Evolutionary conservation across 1,284 basidiomycete species (phyloP).

Genomic region (Leccinum fallax): DNA sequence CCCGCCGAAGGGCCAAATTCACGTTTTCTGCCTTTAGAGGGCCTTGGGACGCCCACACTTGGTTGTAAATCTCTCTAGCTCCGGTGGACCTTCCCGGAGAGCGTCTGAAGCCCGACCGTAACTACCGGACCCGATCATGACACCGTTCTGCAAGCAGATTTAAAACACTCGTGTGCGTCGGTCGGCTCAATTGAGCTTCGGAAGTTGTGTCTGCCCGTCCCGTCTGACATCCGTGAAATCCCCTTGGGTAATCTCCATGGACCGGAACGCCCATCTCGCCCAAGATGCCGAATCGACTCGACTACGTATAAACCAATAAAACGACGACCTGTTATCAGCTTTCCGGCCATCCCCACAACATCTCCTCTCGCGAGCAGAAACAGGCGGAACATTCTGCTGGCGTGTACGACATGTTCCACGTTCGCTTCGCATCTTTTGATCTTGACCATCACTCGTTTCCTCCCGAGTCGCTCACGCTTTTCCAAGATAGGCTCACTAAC

Average conservation of each 20-base stretch:
- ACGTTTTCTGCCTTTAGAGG: background rate
- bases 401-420: background rate
- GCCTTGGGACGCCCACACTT: background rate
- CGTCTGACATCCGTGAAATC: background rate
- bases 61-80: constrained; percentile 12
- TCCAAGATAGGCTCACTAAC: background rate
- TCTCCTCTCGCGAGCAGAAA: background rate
- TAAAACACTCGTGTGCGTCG: constrained; percentile 3
- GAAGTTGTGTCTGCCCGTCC: background rate
- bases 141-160: constrained; percentile 10
- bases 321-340: background rate
- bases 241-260: background rate
- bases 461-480: background rate
- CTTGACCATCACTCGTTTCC: background rate
- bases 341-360: background rate
- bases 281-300: background rate
- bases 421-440: constrained; percentile 9
- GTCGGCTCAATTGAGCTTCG: constrained; percentile 23
- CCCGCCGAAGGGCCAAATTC: background rate
- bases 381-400: constrained; percentile 2
- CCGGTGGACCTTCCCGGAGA: background rate
- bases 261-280: background rate
- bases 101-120: constrained; percentile 1
- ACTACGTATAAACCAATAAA: background rate
- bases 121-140: constrained; percentile 9